phyloP scores from a whole-genome alignment of 805 yeast species.

The Yamadazyma philogaea region DNA sequence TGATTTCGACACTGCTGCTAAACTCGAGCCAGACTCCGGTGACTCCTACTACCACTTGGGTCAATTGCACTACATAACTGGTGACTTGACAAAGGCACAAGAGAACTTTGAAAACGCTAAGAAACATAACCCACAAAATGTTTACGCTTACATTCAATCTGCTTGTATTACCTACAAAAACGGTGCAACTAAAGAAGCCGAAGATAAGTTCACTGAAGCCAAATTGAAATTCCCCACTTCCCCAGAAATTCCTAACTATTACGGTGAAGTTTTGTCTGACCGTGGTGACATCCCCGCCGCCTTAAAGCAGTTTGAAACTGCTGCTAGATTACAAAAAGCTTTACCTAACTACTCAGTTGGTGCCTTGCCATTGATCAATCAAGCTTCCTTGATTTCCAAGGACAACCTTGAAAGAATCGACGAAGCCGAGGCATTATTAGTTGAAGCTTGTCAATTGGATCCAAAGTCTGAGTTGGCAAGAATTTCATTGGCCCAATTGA shows the following conservation, averaged over 20 bases:
- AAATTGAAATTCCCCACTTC: slow-evolving; percentile 74
- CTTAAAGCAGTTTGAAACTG: slow-evolving; percentile 76
- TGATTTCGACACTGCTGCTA: slow-evolving; percentile 70
- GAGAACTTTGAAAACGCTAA: slow-evolving; percentile 73
- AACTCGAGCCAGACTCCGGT: slow-evolving; percentile 64
- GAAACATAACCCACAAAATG: slow-evolving; percentile 68
- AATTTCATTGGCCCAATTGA: slow-evolving; percentile 87
- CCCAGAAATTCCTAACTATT: slow-evolving; percentile 92
- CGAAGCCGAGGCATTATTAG: slow-evolving; percentile 63
- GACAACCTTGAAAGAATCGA: slow-evolving; percentile 46
- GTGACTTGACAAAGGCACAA: slow-evolving; percentile 70
- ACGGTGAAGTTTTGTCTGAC: slow-evolving; percentile 90
- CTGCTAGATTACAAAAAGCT: slow-evolving; percentile 76
- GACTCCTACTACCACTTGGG: slow-evolving; percentile 93
- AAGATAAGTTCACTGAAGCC: slow-evolving; percentile 64
- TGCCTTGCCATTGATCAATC: slow-evolving; percentile 84
- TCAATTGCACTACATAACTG: slow-evolving; percentile 81
- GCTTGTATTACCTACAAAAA: slow-evolving; percentile 89
- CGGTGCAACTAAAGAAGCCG: slow-evolving; percentile 58
- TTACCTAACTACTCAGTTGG: slow-evolving; percentile 72
- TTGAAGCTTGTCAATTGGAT: slow-evolving; percentile 76
- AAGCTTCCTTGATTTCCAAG: slow-evolving; percentile 70
- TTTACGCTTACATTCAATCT: slow-evolving; percentile 84
- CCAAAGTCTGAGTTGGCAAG: slow-evolving; percentile 87
- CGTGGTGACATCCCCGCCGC: slow-evolving; percentile 71